A percentile compares a stretch with the other conserved stretches of the same genome.
Conservation (phyloP, 1,139 yeast species). For the Kodamaea fungicola region DNA sequence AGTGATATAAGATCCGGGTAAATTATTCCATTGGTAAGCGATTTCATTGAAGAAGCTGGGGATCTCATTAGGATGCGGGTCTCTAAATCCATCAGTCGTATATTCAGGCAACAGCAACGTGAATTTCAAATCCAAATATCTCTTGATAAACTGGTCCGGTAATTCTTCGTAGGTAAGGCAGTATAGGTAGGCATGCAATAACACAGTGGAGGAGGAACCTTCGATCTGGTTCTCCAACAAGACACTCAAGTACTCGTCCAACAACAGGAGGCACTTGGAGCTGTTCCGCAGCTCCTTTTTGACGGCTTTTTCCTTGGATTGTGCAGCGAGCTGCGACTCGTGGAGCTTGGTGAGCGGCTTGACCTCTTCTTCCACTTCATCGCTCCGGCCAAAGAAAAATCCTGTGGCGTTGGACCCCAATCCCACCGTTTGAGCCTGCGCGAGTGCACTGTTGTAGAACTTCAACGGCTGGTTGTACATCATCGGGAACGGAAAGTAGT, state of each 20-base stretch:
- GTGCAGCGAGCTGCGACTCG: slow-evolving; percentile 42
- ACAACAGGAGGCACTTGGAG: slow-evolving; percentile 45
- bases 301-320: slow-evolving; percentile 38
- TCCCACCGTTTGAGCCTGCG: slow-evolving; percentile 40
- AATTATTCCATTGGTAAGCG: slow-evolving; percentile 10
- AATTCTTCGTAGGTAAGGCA: slow-evolving; percentile 31
- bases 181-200: slow-evolving; percentile 40
- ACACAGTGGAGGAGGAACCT: slow-evolving; percentile 17
- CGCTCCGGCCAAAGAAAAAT: slow-evolving; percentile 23
- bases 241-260: slow-evolving; percentile 19
- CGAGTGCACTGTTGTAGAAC: slow-evolving; percentile 47
- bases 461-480: slow-evolving; percentile 74
- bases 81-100: slow-evolving; percentile 13
- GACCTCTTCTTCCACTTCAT: slow-evolving; percentile 13
- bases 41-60: slow-evolving; percentile 39
- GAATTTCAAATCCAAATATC: slow-evolving; percentile 26
- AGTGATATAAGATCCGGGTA: too few relatives aligned
- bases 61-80: slow-evolving; percentile 25
- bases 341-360: slow-evolving; percentile 49
- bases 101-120: slow-evolving; percentile 8
- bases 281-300: slow-evolving; percentile 51
- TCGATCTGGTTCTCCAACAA: slow-evolving; percentile 12
- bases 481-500: slow-evolving; percentile 75
- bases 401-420: slow-evolving; percentile 30
- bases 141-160: slow-evolving; percentile 43